Conservation (phyloP, 768 basidiomycete species). For the Plicaturopsis crispa region DNA sequence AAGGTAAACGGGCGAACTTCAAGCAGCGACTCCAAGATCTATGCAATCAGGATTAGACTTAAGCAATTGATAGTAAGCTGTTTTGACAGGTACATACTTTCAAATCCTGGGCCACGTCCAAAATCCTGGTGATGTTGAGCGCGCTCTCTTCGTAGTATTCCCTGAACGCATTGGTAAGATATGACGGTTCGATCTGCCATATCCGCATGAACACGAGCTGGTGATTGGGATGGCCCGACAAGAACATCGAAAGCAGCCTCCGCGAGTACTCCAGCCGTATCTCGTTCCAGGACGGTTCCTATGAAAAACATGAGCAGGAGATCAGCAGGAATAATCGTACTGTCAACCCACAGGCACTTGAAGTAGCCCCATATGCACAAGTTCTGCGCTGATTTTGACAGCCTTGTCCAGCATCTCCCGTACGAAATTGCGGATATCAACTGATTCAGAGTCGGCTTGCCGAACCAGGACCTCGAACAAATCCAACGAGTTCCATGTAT, state of each 20-base stretch:
- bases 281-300: constrained; percentile 83
- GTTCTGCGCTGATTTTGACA: constrained; percentile 86
- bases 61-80: background rate
- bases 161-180: constrained; percentile 81
- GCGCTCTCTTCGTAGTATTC: constrained; percentile 91
- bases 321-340: background rate
- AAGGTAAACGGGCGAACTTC: constrained; percentile 86
- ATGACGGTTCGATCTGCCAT: constrained; percentile 84
- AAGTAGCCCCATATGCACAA: constrained; percentile 88
- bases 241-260: constrained; percentile 81
- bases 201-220: constrained; percentile 96
- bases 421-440: constrained; percentile 69
- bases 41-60: background rate
- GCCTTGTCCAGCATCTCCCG: constrained; percentile 92
- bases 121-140: constrained; percentile 87
- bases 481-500: constrained; percentile 93
- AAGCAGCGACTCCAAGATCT: constrained; percentile 91
- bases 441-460: constrained; percentile 61
- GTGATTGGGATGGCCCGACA: constrained; percentile 89
- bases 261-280: constrained; percentile 83
- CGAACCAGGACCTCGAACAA: constrained; percentile 84
- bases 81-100: constrained; percentile 54
- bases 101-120: constrained; percentile 93
- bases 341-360: constrained; percentile 71
- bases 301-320: constrained; percentile 8